Evolutionary conservation across 306 rosid genomes (phyloP), one percentile per base, ranked within the genome.

Genomic region (Cicer arietinum): DNA sequence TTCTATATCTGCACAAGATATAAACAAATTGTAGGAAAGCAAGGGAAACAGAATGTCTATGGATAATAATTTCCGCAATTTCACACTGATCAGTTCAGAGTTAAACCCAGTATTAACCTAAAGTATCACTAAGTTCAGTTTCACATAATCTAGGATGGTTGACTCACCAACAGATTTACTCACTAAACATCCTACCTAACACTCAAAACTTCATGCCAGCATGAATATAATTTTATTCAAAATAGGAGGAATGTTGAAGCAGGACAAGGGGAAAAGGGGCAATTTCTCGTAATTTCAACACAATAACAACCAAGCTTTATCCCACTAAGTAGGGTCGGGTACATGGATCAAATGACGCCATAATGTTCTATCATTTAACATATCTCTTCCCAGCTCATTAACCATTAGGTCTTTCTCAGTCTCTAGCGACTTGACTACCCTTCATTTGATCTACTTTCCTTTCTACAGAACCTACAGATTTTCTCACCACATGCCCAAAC

Each of bases 201-300:
- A 57, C n/a, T 57, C 63, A 25, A 39, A 40, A 54, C 16, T 10
- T 40, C 64, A 40, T 39, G 51, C 75, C 53, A 51, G 12, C 61
- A 50, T 9, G 48, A 69, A 69, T 10, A 42, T 6, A 14, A 12
- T 74, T 10, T 73, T n/a, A 60, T 45, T 62, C 20, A 10, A 61
- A 61, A 61, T 61, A 74, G 10, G 47, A 35, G 70, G 70, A 74
- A 74, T 47, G 50, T 16, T 35, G 39, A 16, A 14, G 68, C 12
- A 60, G 6, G 43, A 6, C 14, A 74, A 0, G 18, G 1, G 1
- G 69, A 4, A 30, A 30, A 30, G 37, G 37, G 37, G 37, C 5
- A 4, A 30, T 30, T 30, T 30, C 37, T 30, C 6, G 4, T 4
- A 30, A 4, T 30, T 30, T 30, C 5, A 30, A 30, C 4, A 30